Evolutionary conservation across 257 asterid species (phyloP).

Genomic region (Galeopsis tetrahit): DNA sequence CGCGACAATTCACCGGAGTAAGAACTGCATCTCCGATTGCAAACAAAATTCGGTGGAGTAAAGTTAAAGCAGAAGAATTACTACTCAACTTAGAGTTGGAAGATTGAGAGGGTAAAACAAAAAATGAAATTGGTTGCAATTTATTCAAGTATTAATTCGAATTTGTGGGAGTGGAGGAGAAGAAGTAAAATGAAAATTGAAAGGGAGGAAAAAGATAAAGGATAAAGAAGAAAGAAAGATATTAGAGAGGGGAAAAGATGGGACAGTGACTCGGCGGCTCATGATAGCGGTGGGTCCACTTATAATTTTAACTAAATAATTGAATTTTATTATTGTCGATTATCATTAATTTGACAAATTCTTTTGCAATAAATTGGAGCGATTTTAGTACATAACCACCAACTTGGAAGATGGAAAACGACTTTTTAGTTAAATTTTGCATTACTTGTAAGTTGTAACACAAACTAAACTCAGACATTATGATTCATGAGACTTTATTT

Average conservation of each 20-base stretch:
- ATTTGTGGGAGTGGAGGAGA: slow-evolving; percentile 22
- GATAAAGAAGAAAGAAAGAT: background rate
- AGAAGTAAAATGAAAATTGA: slow-evolving; percentile 15
- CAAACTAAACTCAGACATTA: too few species aligned
- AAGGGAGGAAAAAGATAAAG: background rate
- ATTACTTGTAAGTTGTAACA: too few species aligned
- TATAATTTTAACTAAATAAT: slow-evolving; percentile 11
- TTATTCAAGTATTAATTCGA: slow-evolving; percentile 3
- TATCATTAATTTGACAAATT: background rate
- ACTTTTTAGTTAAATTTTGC: too few species aligned
- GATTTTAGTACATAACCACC: too few species aligned
- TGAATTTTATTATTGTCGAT: slow-evolving; percentile 1
- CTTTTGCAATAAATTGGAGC: background rate
- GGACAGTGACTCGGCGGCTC: slow-evolving; percentile 46
- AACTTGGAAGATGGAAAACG: too few species aligned
- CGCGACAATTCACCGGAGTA: slow-evolving; percentile 42
- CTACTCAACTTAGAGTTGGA: background rate
- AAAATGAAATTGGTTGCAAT: background rate
- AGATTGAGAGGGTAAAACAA: background rate
- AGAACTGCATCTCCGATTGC: slow-evolving; percentile 35
- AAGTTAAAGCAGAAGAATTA: slow-evolving; percentile 8
- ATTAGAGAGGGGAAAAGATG: slow-evolving; percentile 6
- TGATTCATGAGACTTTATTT: too few species aligned
- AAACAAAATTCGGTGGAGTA: slow-evolving; percentile 19
- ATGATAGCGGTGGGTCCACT: slow-evolving; percentile 49